Conservation (phyloP, 73 alveolate species). For the Paramecium pentaurelia region DNA sequence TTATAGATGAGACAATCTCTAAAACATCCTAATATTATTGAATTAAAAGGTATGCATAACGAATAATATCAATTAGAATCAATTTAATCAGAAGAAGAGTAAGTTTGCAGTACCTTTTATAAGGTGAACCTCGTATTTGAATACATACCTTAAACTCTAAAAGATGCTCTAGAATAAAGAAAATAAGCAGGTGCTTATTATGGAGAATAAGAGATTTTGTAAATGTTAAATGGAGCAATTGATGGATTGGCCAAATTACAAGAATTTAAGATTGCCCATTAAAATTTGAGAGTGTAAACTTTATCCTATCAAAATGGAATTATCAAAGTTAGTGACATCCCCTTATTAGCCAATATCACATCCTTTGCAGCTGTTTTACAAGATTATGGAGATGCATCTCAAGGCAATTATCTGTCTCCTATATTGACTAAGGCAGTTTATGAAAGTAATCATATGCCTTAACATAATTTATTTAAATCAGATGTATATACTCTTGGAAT, state of each 20-base stretch:
- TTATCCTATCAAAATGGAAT: not conserved
- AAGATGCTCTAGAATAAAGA: not conserved
- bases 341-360: constrained; percentile 1
- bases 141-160: not conserved
- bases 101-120: not conserved
- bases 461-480: constrained; percentile 40
- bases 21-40: not conserved
- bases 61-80: not conserved
- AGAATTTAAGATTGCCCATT: not conserved
- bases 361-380: not conserved
- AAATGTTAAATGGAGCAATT: not conserved
- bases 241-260: constrained; percentile 32
- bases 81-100: not conserved
- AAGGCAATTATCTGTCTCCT: constrained; percentile 18
- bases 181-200: constrained; percentile 6
- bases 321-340: not conserved
- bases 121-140: not conserved
- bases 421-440: constrained; percentile 10
- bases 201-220: not conserved
- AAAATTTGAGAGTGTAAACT: not conserved
- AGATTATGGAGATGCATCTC: not conserved
- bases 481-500: constrained; percentile 58
- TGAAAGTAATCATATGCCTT: not conserved
- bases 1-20: not conserved
- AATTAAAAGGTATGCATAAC: not conserved